A percentile compares a stretch with the other conserved stretches of the same genome.
Conservation (phyloP, 2,329 filamentous ascomycete genomes). For the Beauveria australis region DNA sequence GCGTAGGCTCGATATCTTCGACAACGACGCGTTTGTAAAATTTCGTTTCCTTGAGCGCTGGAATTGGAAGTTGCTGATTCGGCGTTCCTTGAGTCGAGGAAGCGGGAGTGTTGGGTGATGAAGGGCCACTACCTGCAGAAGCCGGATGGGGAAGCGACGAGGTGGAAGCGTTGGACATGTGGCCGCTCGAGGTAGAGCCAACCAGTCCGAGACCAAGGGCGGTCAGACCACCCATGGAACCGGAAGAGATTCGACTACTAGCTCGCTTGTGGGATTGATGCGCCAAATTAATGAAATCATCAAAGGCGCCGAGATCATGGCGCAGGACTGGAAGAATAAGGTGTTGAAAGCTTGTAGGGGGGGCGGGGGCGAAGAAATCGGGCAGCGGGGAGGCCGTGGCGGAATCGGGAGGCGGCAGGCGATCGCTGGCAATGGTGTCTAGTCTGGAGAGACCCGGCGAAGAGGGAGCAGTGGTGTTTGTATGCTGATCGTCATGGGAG, state of each 20-base stretch:
- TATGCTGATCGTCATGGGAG: slow-evolving; percentile 63
- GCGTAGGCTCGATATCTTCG: slow-evolving; percentile 90
- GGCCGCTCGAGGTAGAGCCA: slow-evolving; percentile 37
- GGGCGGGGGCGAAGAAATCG: slow-evolving; percentile 43
- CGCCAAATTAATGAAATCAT: slow-evolving; percentile 76
- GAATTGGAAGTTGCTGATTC: slow-evolving; percentile 30
- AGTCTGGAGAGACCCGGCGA: slow-evolving; percentile 70
- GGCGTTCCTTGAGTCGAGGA: slow-evolving; percentile 39
- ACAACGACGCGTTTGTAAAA: slow-evolving; percentile 86
- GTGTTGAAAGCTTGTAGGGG: slow-evolving; percentile 68
- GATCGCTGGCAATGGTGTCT: slow-evolving; percentile 46
- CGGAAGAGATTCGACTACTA: slow-evolving; percentile 61
- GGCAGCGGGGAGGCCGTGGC: slow-evolving; percentile 28
- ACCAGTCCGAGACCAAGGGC: slow-evolving; percentile 38
- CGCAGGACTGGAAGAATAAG: slow-evolving; percentile 77
- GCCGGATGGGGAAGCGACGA: slow-evolving; percentile 44
- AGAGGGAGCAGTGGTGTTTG: slow-evolving; percentile 66
- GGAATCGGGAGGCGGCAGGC: slow-evolving; percentile 21
- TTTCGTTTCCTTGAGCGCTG: slow-evolving; percentile 75
- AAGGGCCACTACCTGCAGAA: slow-evolving; percentile 44
- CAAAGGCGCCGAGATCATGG: slow-evolving; percentile 70
- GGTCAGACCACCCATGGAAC: slow-evolving; percentile 48
- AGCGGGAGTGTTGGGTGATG: slow-evolving; percentile 48
- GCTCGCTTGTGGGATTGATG: slow-evolving; percentile 55
- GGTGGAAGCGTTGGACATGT: slow-evolving; percentile 51